Conservation (phyloP, 441 rosid genomes). For the Codiaeum variegatum region DNA sequence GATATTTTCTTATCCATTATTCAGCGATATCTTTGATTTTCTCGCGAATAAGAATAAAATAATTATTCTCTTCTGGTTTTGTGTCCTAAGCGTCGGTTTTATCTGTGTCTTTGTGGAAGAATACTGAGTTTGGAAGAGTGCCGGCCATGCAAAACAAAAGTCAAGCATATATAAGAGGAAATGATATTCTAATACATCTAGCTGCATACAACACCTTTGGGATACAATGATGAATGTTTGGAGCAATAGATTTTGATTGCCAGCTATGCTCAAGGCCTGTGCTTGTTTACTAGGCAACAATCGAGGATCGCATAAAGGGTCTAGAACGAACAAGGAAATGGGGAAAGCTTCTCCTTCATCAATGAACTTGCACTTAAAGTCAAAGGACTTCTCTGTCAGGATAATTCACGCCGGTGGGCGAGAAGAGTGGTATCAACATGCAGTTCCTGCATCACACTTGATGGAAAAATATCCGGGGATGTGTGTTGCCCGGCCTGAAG, state of each 20-base stretch:
- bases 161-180: conserved; percentile 13
- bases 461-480: conserved; percentile 59
- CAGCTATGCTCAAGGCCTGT: conserved; percentile 35
- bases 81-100: conserved; percentile 34
- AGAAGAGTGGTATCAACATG: conserved; percentile 40
- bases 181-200: conserved; percentile 15
- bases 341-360: conserved; percentile 24
- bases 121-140: conserved; percentile 15
- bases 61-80: conserved; percentile 1
- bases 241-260: conserved; percentile 22
- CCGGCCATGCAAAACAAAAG: conserved; percentile 35
- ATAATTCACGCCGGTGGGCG: conserved; percentile 58
- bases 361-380: conserved; percentile 24
- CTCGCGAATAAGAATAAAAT: conserved; percentile 21
- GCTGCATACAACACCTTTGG: conserved; percentile 14
- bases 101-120: conserved; percentile 22
- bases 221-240: conserved; percentile 12
- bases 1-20: conserved; percentile 5
- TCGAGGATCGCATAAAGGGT: conserved; percentile 17
- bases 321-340: conserved; percentile 21
- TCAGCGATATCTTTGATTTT: conserved; percentile 24
- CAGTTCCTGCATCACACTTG: conserved; percentile 42
- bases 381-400: conserved; percentile 41
- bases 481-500: conserved; percentile 51
- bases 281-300: conserved; percentile 25